Evolutionary conservation across 2,329 filamentous ascomycete species (phyloP).

Genomic region (Fusarium anguioides): DNA sequence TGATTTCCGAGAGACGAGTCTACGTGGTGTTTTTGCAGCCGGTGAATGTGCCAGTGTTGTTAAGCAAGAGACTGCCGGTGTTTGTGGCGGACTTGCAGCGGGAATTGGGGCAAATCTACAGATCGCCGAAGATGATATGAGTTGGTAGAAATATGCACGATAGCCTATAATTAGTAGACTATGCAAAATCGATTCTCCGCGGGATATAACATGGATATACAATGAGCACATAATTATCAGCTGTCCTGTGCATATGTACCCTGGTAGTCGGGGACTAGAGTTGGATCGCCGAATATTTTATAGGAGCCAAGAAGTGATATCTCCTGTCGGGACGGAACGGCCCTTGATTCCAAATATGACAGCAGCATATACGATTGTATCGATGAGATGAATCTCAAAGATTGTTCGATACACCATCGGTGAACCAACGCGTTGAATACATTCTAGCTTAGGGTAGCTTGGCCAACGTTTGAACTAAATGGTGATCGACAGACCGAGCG

Average conservation of each 20-base stretch:
- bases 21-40: neutral
- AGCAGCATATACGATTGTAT: too few relatives aligned
- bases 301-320: neutral
- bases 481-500: too few relatives aligned
- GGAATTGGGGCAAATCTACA: slow-evolving; percentile 4
- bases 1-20: neutral
- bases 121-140: slow-evolving; percentile 11
- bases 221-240: fast-evolving
- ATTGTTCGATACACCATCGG: too few relatives aligned
- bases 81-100: neutral
- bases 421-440: too few relatives aligned
- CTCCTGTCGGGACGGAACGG: neutral
- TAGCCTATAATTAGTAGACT: fast-evolving
- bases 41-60: neutral
- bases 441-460: too few relatives aligned
- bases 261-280: neutral
- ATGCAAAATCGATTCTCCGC: neutral
- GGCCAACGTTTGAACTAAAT: too few relatives aligned
- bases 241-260: neutral
- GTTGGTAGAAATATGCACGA: neutral
- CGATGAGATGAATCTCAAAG: too few relatives aligned
- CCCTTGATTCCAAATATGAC: too few relatives aligned
- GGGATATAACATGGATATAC: neutral
- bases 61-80: too few relatives aligned
- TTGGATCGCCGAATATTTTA: neutral